Evolutionary conservation across 192 early-diverging fungal genomes (phyloP).

Genomic region (Pilaira anomala): DNA sequence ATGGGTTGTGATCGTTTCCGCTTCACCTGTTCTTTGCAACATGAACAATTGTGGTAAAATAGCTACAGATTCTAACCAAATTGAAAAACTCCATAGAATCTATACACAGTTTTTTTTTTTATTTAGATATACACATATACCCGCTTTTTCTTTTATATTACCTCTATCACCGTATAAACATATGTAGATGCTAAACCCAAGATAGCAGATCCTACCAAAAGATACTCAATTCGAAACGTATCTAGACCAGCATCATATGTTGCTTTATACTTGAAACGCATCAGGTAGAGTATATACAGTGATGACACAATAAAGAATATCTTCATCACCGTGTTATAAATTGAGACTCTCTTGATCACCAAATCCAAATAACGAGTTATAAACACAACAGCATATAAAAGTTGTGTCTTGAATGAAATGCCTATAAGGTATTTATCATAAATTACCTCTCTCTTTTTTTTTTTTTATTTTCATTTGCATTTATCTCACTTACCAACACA

Average conservation of each 20-base stretch:
- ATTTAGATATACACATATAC: conserved; percentile 47
- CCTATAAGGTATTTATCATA: conserved; percentile 47
- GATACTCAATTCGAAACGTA: conserved; percentile 86
- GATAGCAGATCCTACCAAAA: conserved; percentile 66
- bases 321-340: conserved; percentile 97
- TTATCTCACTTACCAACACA: conserved; percentile 74
- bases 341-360: conserved; percentile 63
- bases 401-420: conserved; percentile 97
- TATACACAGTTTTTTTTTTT: conserved; percentile 30
- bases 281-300: conserved; percentile 87
- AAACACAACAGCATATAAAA: conserved; percentile 88
- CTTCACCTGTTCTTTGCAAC: conserved; percentile 92
- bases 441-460: not conserved
- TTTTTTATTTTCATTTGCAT: too few relatives aligned
- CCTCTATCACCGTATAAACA: conserved; percentile 67
- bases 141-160: conserved; percentile 29
- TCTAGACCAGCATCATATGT: conserved; percentile 92
- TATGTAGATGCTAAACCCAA: conserved; percentile 76
- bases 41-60: conserved; percentile 98
- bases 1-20: conserved; percentile 98
- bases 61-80: conserved; percentile 94
- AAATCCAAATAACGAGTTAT: conserved; percentile 94
- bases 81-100: conserved; percentile 95
- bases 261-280: conserved; percentile 80
- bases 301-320: conserved; percentile 87